Percentiles rank a stretch among this genome's conserved stretches.
phyloP scores from a whole-genome alignment of 116 monocot species.

The Cymodocea nodosa region DNA sequence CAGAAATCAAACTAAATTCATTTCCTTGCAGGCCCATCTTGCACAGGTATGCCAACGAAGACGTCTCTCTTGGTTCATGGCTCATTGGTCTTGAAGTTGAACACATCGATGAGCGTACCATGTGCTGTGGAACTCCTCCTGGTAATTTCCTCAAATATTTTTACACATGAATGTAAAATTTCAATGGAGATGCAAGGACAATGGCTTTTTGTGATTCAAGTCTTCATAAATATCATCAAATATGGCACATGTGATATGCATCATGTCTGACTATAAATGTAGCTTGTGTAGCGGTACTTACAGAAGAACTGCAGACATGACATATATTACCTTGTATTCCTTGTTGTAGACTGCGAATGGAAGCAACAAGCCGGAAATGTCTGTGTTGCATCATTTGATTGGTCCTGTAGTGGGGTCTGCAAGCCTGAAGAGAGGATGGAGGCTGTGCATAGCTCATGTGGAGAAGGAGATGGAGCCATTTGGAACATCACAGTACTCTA shows the following conservation, averaged over 20 bases:
- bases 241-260: too few relatives aligned
- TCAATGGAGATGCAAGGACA: not conserved
- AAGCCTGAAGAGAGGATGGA: conserved; percentile 54
- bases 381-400: conserved; percentile 57
- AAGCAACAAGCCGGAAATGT: conserved; percentile 37
- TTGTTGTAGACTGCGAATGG: conserved; percentile 41
- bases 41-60: conserved; percentile 83
- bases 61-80: conserved; percentile 83
- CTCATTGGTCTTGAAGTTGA: conserved; percentile 68
- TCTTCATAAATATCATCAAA: too few relatives aligned
- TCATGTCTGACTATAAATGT: not conserved
- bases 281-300: not conserved
- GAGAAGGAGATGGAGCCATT: conserved; percentile 46
- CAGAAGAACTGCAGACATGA: not conserved
- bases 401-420: conserved; percentile 62
- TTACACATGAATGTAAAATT: not conserved
- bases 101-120: conserved; percentile 59
- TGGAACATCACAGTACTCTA: conserved; percentile 26
- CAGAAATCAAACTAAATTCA: not conserved
- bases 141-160: conserved; percentile 17
- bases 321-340: not conserved
- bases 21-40: conserved; percentile 51
- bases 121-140: conserved; percentile 80
- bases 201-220: too few relatives aligned
- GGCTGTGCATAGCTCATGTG: conserved; percentile 39